Conservation (phyloP, 495 filamentous ascomycete genomes). For the Neurospora africana region DNA sequence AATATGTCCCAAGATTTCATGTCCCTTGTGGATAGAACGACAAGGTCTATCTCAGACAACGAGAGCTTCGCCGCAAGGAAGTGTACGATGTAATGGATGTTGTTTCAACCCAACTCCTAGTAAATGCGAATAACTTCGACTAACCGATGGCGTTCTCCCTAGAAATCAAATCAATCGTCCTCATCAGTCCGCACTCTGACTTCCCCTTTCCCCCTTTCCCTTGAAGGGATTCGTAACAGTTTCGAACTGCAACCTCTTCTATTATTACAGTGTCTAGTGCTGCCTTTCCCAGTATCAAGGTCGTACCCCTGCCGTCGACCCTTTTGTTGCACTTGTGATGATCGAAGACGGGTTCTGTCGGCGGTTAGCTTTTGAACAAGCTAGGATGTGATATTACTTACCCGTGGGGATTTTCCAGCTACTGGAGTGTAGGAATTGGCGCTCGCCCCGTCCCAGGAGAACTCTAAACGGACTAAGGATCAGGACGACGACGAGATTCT, state of each 20-base stretch:
- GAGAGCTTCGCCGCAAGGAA: neutral
- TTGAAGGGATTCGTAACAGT: neutral
- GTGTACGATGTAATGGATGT: neutral
- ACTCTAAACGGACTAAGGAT: neutral
- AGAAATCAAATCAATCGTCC: neutral
- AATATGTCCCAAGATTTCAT: accelerated
- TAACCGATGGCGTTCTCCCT: neutral
- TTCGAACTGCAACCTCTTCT: neutral
- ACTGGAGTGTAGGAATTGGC: neutral
- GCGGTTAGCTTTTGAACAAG: neutral
- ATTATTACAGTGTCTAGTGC: neutral
- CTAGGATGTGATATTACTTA: neutral
- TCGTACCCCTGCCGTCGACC: neutral
- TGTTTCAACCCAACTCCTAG: neutral
- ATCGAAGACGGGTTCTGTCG: neutral
- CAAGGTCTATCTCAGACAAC: neutral
- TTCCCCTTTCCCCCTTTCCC: neutral
- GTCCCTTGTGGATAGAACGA: neutral
- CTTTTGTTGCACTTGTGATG: neutral
- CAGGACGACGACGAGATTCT: neutral
- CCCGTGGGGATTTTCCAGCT: neutral
- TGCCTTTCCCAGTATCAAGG: neutral
- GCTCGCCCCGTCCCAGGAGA: neutral
- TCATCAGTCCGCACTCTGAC: neutral
- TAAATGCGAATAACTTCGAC: neutral